phyloP scores from a whole-genome alignment of 805 yeast genomes.

The Citeromyces nyonsensis region DNA sequence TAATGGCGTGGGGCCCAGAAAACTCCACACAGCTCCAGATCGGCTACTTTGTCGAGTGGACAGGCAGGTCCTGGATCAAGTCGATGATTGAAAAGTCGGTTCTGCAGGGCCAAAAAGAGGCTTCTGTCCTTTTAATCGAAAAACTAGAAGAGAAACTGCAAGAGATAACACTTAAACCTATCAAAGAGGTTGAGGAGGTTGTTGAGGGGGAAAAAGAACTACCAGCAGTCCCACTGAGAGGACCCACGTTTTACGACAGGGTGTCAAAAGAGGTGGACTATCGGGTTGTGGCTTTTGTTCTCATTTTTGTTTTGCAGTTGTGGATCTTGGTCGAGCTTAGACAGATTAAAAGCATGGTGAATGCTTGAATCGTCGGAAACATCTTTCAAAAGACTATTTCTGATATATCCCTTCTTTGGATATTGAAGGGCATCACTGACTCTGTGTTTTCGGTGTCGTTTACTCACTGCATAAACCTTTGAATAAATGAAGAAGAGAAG shows the following conservation, averaged over 20 bases:
- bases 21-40: conserved; percentile 37
- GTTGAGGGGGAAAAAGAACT: conserved; percentile 6
- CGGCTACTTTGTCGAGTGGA: conserved; percentile 49
- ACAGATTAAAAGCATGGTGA: too few species aligned
- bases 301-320: conserved; percentile 6
- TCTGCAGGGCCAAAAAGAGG: conserved; percentile 54
- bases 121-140: conserved; percentile 29
- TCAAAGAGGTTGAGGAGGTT: conserved; percentile 5
- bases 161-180: conserved; percentile 4
- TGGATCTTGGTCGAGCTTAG: background rate
- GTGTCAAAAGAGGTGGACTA: conserved; percentile 8
- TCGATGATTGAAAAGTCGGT: conserved; percentile 65
- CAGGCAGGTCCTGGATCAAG: conserved; percentile 66
- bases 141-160: conserved; percentile 25
- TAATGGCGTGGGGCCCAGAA: conserved; percentile 46
- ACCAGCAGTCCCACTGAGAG: conserved; percentile 6
- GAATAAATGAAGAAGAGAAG: too few species aligned
- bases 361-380: too few species aligned
- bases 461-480: too few species aligned
- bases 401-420: too few species aligned
- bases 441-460: too few species aligned
- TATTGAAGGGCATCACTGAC: too few species aligned
- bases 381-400: too few species aligned
- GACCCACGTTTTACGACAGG: conserved; percentile 18
- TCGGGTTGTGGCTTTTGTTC: conserved; percentile 5